A percentile compares a stretch with the other conserved stretches of the same genome.
Conservation (phyloP, 768 basidiomycete species). For the Tulasnella sp. region DNA sequence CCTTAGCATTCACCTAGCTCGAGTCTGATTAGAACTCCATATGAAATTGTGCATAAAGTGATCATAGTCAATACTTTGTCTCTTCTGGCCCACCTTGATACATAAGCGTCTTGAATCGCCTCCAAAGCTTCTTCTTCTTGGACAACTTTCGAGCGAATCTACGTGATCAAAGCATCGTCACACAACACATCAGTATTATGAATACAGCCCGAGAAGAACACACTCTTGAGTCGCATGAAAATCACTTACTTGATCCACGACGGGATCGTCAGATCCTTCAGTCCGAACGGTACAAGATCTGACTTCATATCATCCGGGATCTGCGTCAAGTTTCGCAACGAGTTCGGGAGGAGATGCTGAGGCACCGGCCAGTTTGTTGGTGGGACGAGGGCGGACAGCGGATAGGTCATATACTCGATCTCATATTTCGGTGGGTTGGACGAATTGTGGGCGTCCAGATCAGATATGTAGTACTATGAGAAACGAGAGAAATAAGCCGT, state of each 20-base stretch:
- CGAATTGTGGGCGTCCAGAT: constrained; percentile 39
- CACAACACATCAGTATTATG: too few species aligned
- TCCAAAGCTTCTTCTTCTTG: constrained; percentile 40
- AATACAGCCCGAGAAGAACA: neutral
- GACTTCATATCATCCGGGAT: constrained; percentile 33
- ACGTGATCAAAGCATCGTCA: neutral
- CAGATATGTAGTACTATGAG: constrained; percentile 54
- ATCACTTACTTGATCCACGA: constrained; percentile 47
- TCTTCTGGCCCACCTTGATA: constrained; percentile 38
- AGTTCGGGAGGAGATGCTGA: constrained; percentile 40
- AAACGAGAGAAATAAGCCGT: constrained; percentile 4
- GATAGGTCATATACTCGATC: constrained; percentile 70
- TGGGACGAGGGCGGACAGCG: constrained; percentile 34
- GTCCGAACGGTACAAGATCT: constrained; percentile 54
- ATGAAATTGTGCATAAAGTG: too few species aligned
- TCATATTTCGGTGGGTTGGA: constrained; percentile 47
- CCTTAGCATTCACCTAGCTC: too few species aligned
- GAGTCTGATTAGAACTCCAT: too few species aligned
- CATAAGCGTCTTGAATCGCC: constrained; percentile 62
- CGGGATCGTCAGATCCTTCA: constrained; percentile 67
- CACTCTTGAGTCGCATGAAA: neutral
- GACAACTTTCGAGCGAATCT: constrained; percentile 48
- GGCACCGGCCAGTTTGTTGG: constrained; percentile 42
- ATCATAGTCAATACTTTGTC: neutral
- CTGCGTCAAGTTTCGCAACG: constrained; percentile 29